Conservation (phyloP, 805 yeast species). For the Danielia oregonensis region DNA sequence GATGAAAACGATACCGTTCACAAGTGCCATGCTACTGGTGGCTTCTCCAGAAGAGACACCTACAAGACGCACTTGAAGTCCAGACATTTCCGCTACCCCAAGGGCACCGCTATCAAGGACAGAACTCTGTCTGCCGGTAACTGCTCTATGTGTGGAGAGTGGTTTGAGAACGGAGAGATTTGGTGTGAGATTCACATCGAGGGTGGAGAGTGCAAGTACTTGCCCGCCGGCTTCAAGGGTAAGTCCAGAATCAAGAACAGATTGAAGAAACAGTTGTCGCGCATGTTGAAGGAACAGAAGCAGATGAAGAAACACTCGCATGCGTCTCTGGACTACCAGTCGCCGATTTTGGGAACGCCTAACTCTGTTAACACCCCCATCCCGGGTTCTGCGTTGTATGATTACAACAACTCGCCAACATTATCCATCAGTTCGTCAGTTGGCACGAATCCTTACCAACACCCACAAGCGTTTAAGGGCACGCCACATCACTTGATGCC, state of each 20-base stretch:
- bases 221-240: constrained; percentile 43
- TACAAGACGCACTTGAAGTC: constrained; percentile 56
- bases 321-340: constrained; percentile 4
- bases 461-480: constrained; percentile 4
- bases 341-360: constrained; percentile 17
- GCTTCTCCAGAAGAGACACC: constrained; percentile 57
- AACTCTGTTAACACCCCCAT: constrained; percentile 13
- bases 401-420: constrained; percentile 15
- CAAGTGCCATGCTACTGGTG: constrained; percentile 55
- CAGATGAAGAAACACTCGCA: constrained; percentile 3
- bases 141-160: constrained; percentile 54
- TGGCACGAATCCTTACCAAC: constrained; percentile 7
- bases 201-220: constrained; percentile 44
- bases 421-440: constrained; percentile 11
- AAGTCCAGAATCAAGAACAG: constrained; percentile 42
- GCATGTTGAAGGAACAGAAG: constrained; percentile 15
- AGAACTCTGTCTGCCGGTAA: constrained; percentile 42
- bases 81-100: constrained; percentile 54
- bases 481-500: constrained; percentile 4
- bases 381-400: constrained; percentile 6
- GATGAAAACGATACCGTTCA: constrained; percentile 39
- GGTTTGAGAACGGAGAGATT: constrained; percentile 44
- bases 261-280: constrained; percentile 35
- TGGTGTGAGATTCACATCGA: constrained; percentile 53
- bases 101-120: constrained; percentile 48